Percentiles rank a stretch among this genome's conserved stretches.
phyloP scores from a whole-genome alignment of 176 grass and related monocot species.

The Bonia amplexicaulis region DNA sequence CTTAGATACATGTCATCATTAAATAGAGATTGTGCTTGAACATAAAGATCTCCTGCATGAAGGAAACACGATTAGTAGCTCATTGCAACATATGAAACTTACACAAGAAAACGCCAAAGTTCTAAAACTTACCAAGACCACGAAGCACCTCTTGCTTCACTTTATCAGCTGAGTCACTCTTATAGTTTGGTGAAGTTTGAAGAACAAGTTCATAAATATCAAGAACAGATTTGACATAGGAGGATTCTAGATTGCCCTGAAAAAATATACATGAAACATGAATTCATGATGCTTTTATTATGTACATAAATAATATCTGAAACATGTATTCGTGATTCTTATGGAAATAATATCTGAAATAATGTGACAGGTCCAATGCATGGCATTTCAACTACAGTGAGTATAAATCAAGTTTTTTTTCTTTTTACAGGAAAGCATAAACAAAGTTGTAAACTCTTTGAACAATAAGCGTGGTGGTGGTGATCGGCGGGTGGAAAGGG shows the following conservation, averaged over 20 bases:
- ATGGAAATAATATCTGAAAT: background rate
- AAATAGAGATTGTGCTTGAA: constrained; percentile 78
- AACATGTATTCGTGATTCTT: constrained; percentile 13
- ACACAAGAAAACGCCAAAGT: background rate
- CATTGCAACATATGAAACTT: constrained; percentile 17
- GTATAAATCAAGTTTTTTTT: background rate
- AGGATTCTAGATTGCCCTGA: constrained; percentile 82
- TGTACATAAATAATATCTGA: background rate
- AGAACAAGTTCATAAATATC: constrained; percentile 96
- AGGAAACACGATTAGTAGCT: constrained; percentile 33
- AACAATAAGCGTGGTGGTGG: background rate
- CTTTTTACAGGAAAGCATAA: background rate
- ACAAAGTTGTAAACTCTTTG: background rate
- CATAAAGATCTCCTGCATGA: constrained; percentile 83
- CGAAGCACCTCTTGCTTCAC: constrained; percentile 97
- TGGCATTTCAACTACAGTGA: constrained; percentile 10
- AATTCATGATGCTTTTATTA: background rate
- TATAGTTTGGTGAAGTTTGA: constrained; percentile 86
- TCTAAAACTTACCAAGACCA: constrained; percentile 78
- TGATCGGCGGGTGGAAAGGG: constrained; percentile 3
- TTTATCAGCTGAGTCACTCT: constrained; percentile 71
- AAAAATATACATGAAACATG: constrained; percentile 27
- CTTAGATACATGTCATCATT: constrained; percentile 88
- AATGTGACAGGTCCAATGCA: constrained; percentile 1
- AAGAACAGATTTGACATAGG: constrained; percentile 86